These are phyloP conservation scores for Verticillium zaregamsianum DNA, from an alignment of 2,329 filamentous ascomycete genomes.

Conservation along the genomic window DNA sequence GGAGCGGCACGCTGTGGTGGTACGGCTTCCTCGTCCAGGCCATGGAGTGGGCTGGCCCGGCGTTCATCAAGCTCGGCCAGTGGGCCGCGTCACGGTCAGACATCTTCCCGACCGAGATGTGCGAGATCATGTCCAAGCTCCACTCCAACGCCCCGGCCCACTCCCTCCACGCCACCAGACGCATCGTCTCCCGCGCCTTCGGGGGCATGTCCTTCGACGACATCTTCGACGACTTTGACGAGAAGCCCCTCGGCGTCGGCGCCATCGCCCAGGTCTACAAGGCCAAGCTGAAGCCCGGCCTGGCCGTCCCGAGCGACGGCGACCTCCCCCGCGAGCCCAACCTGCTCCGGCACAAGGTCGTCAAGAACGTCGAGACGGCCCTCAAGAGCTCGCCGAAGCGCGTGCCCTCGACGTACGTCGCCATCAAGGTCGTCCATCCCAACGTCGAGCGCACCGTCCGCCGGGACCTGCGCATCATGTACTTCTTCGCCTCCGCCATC, in stretches of 20 bases:
- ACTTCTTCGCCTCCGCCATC: constrained; percentile 78
- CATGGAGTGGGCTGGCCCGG: constrained; percentile 91
- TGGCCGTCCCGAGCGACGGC: constrained; percentile 61
- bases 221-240: constrained; percentile 94
- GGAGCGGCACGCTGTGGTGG: constrained; percentile 87
- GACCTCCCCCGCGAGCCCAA: constrained; percentile 45
- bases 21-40: constrained; percentile 80
- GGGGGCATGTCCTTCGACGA: constrained; percentile 75
- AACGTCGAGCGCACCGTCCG: constrained; percentile 83
- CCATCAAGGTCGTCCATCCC: constrained; percentile 93
- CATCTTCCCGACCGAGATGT: constrained; percentile 93
- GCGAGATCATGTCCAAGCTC: constrained; percentile 86
- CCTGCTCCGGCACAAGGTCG: constrained; percentile 60
- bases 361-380: constrained; percentile 77
- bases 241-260: constrained; percentile 84
- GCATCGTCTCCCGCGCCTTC: constrained; percentile 78
- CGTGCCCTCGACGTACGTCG: constrained; percentile 88
- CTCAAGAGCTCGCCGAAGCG: constrained; percentile 82
- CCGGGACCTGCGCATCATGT: constrained; percentile 92
- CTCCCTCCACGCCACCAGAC: constrained; percentile 73
- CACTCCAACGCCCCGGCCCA: constrained; percentile 95
- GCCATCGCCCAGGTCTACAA: constrained; percentile 98
- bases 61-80: constrained; percentile 98
- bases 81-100: constrained; percentile 96
- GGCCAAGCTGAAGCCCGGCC: constrained; percentile 78